A percentile compares a stretch with the other conserved stretches of the same genome.
Conservation (phyloP, 192 early-diverging fungal genomes). For the Coemansia sp. region DNA sequence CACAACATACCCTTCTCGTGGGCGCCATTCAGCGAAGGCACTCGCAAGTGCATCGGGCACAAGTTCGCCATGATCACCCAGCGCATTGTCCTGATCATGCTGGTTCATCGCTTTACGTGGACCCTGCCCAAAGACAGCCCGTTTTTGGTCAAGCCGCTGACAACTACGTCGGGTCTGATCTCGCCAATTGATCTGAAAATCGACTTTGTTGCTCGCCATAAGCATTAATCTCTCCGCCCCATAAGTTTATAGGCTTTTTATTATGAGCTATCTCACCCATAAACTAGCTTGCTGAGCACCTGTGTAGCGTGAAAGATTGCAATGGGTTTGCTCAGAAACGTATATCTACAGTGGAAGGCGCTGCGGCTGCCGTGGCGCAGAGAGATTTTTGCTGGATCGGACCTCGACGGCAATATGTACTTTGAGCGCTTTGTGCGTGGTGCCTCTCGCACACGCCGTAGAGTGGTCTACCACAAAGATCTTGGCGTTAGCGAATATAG, state of each 20-base stretch:
- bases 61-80: slow-evolving; percentile 62
- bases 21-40: slow-evolving; percentile 59
- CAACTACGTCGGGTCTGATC: slow-evolving; percentile 39
- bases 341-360: slow-evolving; percentile 41
- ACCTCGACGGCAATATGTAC: slow-evolving; percentile 49
- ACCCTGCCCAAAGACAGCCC: slow-evolving; percentile 38
- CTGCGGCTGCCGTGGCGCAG: slow-evolving; percentile 49
- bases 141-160: slow-evolving; percentile 23
- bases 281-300: too few species aligned
- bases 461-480: slow-evolving; percentile 28
- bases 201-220: slow-evolving; percentile 24
- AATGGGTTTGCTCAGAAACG: slow-evolving; percentile 11
- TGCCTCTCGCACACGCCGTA: slow-evolving; percentile 26
- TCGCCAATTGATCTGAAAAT: slow-evolving; percentile 39
- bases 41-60: slow-evolving; percentile 58
- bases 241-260: not conserved
- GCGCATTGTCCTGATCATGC: slow-evolving; percentile 56
- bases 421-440: slow-evolving; percentile 35
- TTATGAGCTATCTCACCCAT: too few species aligned
- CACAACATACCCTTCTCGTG: slow-evolving; percentile 42
- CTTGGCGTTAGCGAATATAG: slow-evolving; percentile 33
- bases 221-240: not conserved
- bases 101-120: slow-evolving; percentile 51
- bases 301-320: too few species aligned
- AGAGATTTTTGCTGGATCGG: slow-evolving; percentile 29